Evolutionary conservation across 2,329 filamentous ascomycete genomes (phyloP), one percentile per base, ranked within the genome.

Genomic region (Berkeleyomyces rouxiae): DNA sequence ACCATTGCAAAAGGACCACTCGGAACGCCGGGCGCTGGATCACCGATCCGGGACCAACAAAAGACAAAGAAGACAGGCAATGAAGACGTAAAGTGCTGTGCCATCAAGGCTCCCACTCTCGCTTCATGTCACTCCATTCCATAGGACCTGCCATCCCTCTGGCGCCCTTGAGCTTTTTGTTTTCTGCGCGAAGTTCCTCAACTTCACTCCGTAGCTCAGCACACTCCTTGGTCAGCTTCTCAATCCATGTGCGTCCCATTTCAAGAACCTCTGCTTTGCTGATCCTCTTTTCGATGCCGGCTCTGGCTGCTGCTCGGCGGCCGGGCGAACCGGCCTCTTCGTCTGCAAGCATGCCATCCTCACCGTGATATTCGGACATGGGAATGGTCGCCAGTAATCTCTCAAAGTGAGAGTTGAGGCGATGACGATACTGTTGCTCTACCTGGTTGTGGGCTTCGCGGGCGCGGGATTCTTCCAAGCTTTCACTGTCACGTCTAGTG

Each of bases 401-500:
- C 67, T 76, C 74, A 63, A 77, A 78, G 67, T 78, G 74, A 2
- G 70, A 69, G 64, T 77, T 78, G 42, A 78, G 73, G 33, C 76
- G 70, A 69, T 77, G 76, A 43, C 76, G 74, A 69, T 78, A 78
- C 67, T 77, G 75, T 67, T 77, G 76, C 69, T 78, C 76, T 7
- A 77, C 75, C 59, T 76, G 73, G 68, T 78, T 78, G 67, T 78
- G 76, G 53, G 69, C 69, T 61, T 68, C 70, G 11, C 70, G 67
- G 1, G 69, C 66, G 62, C 70, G 66, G 63, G 9, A 68, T 66
- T 51, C 74, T 74, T 62, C 80, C 73, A 1, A 79, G 69, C 65
- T 79, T 77, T 51, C 72, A 69, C 68, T 80, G 74, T 0, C 77
- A 3, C 57, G 46, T 36, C 58, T 42, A 2, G 49, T 47, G 2